These are phyloP conservation scores for Echium plantagineum DNA, from an alignment of 257 asterid genomes.

Conservation along the genomic window DNA sequence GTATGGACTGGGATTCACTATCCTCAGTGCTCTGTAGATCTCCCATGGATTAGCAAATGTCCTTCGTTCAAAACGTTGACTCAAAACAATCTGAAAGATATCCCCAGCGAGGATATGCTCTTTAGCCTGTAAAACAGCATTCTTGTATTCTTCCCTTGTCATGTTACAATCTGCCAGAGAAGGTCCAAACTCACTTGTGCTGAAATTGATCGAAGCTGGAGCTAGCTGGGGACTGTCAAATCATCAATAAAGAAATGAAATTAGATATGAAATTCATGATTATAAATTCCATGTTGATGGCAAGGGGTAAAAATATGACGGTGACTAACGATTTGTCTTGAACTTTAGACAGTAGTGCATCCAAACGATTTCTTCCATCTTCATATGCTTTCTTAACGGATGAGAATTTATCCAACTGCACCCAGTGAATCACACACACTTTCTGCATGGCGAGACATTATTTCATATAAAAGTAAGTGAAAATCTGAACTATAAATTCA, in stretches of 20 bases:
- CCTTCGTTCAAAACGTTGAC: constrained; percentile 80
- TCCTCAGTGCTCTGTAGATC: constrained; percentile 79
- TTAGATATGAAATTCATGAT: constrained; percentile 9
- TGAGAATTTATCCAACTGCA: constrained; percentile 49
- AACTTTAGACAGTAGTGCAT: constrained; percentile 46
- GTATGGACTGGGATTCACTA: constrained; percentile 89
- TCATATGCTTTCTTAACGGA: constrained; percentile 58
- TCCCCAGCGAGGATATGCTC: constrained; percentile 82
- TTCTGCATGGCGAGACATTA: constrained; percentile 26
- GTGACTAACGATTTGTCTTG: constrained; percentile 58
- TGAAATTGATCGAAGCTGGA: constrained; percentile 42
- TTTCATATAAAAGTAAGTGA: constrained; percentile 6
- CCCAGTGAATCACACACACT: constrained; percentile 84
- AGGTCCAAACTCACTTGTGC: constrained; percentile 32
- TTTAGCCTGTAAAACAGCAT: constrained; percentile 66
- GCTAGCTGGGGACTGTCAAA: constrained; percentile 56
- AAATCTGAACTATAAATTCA: constrained; percentile 7
- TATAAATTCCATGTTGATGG: neutral
- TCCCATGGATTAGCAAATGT: constrained; percentile 93
- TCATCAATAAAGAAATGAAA: constrained; percentile 1
- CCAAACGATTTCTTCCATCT: constrained; percentile 58
- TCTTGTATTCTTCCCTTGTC: constrained; percentile 66
- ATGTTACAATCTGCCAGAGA: constrained; percentile 42
- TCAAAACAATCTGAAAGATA: constrained; percentile 70
- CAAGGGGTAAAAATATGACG: neutral